Conservation (phyloP, 495 filamentous ascomycete species). For the Aspergillus indologenus region DNA sequence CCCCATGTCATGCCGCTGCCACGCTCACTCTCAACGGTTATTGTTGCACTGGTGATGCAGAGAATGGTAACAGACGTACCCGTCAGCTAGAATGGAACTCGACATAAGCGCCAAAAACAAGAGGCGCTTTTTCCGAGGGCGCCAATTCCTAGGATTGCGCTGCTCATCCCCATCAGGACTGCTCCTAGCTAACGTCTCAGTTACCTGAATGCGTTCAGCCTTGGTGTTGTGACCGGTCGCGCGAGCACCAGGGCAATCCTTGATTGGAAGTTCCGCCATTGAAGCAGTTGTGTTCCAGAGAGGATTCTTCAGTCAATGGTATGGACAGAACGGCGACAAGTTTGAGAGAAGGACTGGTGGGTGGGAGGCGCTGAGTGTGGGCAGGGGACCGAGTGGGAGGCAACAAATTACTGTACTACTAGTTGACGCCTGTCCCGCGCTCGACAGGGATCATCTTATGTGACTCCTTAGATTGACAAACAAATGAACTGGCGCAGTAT, state of each 20-base stretch:
- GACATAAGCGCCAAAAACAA: slow-evolving; percentile 37
- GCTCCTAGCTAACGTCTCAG: neutral
- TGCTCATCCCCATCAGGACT: neutral
- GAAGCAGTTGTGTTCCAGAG: no score
- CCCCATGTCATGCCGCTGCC: slow-evolving; percentile 50
- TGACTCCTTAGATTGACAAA: no score
- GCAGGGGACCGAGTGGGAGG: no score
- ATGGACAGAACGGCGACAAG: no score
- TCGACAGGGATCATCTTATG: no score
- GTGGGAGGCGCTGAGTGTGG: no score
- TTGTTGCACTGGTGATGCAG: slow-evolving; percentile 22
- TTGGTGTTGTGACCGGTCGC: neutral
- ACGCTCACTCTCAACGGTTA: slow-evolving; percentile 17
- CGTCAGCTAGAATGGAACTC: slow-evolving; percentile 37
- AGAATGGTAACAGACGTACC: slow-evolving; percentile 20
- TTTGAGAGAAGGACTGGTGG: no score
- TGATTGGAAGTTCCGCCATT: neutral
- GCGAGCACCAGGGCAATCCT: neutral
- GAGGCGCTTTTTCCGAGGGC: slow-evolving; percentile 27
- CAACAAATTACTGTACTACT: no score
- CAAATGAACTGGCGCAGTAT: no score
- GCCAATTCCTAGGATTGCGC: slow-evolving; percentile 30
- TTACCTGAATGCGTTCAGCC: neutral
- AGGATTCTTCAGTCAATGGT: no score
- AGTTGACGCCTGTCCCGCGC: no score